Conservation (phyloP, 2,329 filamentous ascomycete species). For the Ophiostoma sp. region DNA sequence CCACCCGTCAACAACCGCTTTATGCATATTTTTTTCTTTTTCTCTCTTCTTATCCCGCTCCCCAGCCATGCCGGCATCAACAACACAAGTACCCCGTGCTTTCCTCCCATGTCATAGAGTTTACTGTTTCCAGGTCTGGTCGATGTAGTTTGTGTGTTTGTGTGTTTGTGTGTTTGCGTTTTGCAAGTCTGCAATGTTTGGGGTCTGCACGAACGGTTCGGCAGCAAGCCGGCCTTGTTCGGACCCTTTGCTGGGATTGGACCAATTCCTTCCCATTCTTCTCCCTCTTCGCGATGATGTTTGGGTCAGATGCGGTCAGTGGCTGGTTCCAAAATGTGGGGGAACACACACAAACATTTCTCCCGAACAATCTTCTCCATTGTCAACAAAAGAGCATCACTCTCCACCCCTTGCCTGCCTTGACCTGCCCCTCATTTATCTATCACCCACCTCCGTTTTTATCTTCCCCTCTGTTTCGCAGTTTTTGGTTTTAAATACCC, state of each 20-base stretch:
- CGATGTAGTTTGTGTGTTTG: neutral
- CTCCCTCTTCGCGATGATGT: neutral
- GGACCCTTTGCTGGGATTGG: neutral
- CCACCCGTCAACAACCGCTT: neutral
- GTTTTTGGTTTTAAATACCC: neutral
- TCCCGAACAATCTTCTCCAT: slow-evolving; percentile 3
- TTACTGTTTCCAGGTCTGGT: neutral
- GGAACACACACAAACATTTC: neutral
- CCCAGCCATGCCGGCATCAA: slow-evolving; percentile 1
- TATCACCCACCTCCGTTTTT: neutral
- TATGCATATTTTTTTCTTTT: neutral
- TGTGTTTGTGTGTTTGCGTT: neutral
- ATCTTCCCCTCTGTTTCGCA: neutral
- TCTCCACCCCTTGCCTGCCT: neutral
- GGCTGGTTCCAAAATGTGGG: neutral
- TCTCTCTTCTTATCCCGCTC: neutral
- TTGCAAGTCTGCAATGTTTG: neutral
- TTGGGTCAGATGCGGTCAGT: neutral
- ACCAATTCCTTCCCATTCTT: neutral
- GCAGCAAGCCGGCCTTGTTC: neutral
- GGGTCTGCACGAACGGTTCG: neutral
- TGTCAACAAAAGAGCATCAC: neutral
- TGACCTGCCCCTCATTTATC: neutral
- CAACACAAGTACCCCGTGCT: neutral
- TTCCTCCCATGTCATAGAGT: neutral